phyloP scores from a whole-genome alignment of 306 rosid species.

The Adenanthera pavonina region DNA sequence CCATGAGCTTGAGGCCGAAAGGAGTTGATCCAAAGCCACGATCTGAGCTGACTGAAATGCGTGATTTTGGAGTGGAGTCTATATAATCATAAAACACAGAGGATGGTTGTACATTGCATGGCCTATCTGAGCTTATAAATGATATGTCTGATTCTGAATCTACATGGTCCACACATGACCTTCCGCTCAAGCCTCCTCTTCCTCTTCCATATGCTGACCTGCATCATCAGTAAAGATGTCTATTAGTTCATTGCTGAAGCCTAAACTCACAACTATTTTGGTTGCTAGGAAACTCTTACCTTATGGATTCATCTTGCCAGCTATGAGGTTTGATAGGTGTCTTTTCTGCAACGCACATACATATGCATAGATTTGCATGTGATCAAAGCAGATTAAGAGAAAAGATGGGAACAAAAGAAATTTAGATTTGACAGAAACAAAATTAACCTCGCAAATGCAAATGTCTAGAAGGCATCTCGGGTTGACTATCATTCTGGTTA shows the following conservation, averaged over 20 bases:
- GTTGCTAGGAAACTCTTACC: slow-evolving; percentile 48
- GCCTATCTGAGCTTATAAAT: slow-evolving; percentile 81
- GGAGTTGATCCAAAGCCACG: slow-evolving; percentile 62
- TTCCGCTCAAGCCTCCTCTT: slow-evolving; percentile 47
- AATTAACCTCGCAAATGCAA: slow-evolving; percentile 58
- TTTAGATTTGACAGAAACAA: slow-evolving; percentile 31
- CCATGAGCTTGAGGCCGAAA: slow-evolving; percentile 44
- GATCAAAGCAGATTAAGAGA: neutral
- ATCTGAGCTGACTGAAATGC: slow-evolving; percentile 77
- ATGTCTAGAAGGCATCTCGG: slow-evolving; percentile 44
- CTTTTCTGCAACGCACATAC: slow-evolving; percentile 47
- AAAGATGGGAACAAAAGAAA: neutral
- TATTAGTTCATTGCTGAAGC: neutral
- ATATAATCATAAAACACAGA: slow-evolving; percentile 57
- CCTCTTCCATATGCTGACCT: slow-evolving; percentile 55
- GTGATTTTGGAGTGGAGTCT: slow-evolving; percentile 54
- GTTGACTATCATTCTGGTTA: slow-evolving; percentile 33
- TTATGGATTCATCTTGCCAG: slow-evolving; percentile 56
- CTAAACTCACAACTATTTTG: neutral
- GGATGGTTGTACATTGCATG: slow-evolving; percentile 71
- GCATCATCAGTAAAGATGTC: slow-evolving; percentile 10
- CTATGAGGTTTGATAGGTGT: slow-evolving; percentile 63
- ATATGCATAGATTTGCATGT: neutral
- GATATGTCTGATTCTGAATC: slow-evolving; percentile 84
- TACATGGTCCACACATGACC: slow-evolving; percentile 50